Evolutionary conservation across 1,284 basidiomycete genomes (phyloP).

Genomic region (Clitocybe nebularis): DNA sequence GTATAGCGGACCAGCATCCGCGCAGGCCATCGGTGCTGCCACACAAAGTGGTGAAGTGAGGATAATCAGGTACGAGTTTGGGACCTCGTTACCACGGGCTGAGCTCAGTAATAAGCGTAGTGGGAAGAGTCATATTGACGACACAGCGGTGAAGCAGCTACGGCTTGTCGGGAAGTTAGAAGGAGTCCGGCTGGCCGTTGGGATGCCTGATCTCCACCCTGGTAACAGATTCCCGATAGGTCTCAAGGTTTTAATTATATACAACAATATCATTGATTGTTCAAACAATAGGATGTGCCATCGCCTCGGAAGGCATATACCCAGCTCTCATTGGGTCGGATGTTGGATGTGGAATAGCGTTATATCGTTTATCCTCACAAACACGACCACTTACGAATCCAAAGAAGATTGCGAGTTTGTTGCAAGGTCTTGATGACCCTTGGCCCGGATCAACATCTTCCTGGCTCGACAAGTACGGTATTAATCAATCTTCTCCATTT

Average conservation of each 20-base stretch:
- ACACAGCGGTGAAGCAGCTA: constrained; percentile 30
- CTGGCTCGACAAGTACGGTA: constrained; percentile 31
- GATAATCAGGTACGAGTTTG: constrained; percentile 24
- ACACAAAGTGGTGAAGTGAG: constrained; percentile 18
- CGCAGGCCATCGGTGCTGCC: constrained; percentile 12
- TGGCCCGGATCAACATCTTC: too few relatives aligned
- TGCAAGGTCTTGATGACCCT: too few relatives aligned
- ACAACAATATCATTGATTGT: neutral
- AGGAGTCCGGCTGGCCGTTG: constrained; percentile 26
- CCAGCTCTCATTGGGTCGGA: constrained; percentile 36
- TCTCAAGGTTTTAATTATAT: constrained; percentile 7
- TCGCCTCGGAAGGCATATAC: constrained; percentile 31
- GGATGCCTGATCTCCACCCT: constrained; percentile 37
- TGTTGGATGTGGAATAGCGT: constrained; percentile 34
- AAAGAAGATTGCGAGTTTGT: too few relatives aligned
- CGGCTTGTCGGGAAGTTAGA: constrained; percentile 23
- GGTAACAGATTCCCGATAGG: constrained; percentile 32
- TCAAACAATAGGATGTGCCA: constrained; percentile 29
- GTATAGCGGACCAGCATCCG: constrained; percentile 29
- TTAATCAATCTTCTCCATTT: constrained; percentile 25
- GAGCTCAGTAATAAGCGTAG: too few relatives aligned
- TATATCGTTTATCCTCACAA: constrained; percentile 31
- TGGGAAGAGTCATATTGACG: constrained; percentile 28
- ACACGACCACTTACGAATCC: too few relatives aligned
- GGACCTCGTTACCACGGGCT: too few relatives aligned